Evolutionary conservation across 192 early-diverging fungal species (phyloP), one percentile per base, ranked within the genome.

Genomic region (Hyaloraphidium curvatum): DNA sequence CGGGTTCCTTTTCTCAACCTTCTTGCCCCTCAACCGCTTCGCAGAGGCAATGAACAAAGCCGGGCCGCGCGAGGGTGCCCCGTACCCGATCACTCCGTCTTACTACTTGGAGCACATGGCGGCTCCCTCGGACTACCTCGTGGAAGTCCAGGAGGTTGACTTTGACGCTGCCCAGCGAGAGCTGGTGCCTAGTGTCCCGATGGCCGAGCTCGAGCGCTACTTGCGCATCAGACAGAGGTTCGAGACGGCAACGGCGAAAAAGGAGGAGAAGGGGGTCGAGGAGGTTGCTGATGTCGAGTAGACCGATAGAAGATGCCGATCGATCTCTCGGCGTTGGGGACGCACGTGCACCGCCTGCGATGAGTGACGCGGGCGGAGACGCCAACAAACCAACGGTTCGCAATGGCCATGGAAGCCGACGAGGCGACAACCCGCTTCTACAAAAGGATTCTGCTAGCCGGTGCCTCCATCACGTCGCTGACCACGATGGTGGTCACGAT

Each of bases 91-190:
- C 54, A 86, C 84, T 21, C 80, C 85, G 2, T 82, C 81, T 53
- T 97, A 97, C 61, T 97, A 83, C 66, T 63, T 96, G 58, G 88
- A 93, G 33, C 77, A 90, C 53, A 62, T 89, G 28, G 83, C 81
- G 0, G 62, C 67, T 2, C 68, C 72, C 0, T 76, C 74, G 7
- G 76, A 90, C 28, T 84, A 73, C 43, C 55, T 77, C n/a, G 89
- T 94, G 0, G 76, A 84, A 23, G 90, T 97, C 0, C 77, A 70
- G 0, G 66, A 75, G 39, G 63, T 72, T 3, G 93, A 99, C 63
- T 99, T 99, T 69, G 63, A 75, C 39, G 62, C 56, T 19, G 96
- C 96, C 0, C 63, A 91, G 23, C 69, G 64, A 9, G 90, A 91
- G 55, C 67, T 99, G 37, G 72, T 86, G 40, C 96, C 96, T 0